phyloP scores from a whole-genome alignment of 805 yeast species.

The Suhomyces prunicola region DNA sequence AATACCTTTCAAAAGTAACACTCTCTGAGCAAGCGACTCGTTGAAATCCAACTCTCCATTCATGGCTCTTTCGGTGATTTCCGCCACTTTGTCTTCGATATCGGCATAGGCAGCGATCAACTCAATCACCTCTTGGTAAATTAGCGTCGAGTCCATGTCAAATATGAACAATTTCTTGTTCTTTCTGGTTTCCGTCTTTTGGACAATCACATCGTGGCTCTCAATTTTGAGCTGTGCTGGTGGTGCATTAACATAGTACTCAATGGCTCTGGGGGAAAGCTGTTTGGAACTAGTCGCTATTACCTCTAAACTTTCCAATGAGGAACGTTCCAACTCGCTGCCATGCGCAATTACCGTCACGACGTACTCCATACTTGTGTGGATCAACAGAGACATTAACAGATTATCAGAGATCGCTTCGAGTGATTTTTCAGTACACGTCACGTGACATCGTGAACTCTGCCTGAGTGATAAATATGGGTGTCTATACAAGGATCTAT shows the following conservation, averaged over 20 bases:
- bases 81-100: slow-evolving; percentile 83
- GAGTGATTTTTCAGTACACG: neutral
- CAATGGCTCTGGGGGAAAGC: slow-evolving; percentile 22
- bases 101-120: slow-evolving; percentile 91
- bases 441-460: neutral
- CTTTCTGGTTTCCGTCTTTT: slow-evolving; percentile 20
- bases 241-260: slow-evolving; percentile 12
- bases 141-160: slow-evolving; percentile 97
- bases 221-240: neutral
- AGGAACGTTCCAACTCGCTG: slow-evolving; percentile 3
- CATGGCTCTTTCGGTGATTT: slow-evolving; percentile 92
- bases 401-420: neutral
- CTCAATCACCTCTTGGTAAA: slow-evolving; percentile 95
- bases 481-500: neutral
- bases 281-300: slow-evolving; percentile 5
- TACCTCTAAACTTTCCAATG: slow-evolving; percentile 3
- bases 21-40: slow-evolving; percentile 75
- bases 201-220: slow-evolving; percentile 33
- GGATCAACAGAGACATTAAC: neutral
- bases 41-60: slow-evolving; percentile 92
- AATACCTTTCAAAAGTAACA: slow-evolving; percentile 76
- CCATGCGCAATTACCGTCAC: slow-evolving; percentile 19
- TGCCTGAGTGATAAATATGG: neutral
- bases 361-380: slow-evolving; percentile 9
- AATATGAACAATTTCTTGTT: slow-evolving; percentile 68